These are phyloP conservation scores for Copromyces sp. DNA, from an alignment of 495 filamentous ascomycete species.

Conservation along the genomic window DNA sequence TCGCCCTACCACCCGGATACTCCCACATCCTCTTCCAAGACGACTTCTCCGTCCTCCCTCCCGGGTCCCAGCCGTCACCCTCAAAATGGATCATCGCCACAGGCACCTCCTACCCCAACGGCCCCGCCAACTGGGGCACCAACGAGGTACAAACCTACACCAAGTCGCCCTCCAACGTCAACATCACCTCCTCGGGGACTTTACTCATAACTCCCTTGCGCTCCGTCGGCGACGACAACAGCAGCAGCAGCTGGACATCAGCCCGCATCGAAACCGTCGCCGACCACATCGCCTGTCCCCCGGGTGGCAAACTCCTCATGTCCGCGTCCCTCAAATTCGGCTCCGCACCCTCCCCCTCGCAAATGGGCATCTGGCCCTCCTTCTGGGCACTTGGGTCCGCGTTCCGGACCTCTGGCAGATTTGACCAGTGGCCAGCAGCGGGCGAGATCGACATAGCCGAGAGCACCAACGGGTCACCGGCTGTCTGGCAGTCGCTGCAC, in stretches of 20 bases:
- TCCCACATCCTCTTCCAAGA: constrained; percentile 8
- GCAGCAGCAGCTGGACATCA: background rate
- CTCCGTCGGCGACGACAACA: background rate
- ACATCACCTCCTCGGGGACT: constrained; percentile 7
- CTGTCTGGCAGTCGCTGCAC: background rate
- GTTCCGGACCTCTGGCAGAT: background rate
- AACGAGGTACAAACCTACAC: constrained; percentile 23
- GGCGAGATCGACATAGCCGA: background rate
- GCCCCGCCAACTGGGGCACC: constrained; percentile 22
- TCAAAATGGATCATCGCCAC: constrained; percentile 16
- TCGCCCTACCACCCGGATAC: constrained; percentile 5
- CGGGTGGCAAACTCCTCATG: background rate
- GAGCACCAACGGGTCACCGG: background rate
- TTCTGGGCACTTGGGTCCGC: background rate
- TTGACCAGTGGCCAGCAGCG: background rate
- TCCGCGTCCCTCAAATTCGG: background rate
- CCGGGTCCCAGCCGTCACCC: constrained; percentile 1
- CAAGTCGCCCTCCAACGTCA: constrained; percentile 14
- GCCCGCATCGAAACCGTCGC: background rate
- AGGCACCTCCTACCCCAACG: constrained; percentile 24
- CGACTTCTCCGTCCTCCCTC: constrained; percentile 5
- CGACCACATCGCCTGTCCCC: background rate
- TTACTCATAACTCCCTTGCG: background rate
- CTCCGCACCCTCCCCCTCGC: background rate
- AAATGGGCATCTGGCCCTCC: background rate